Base-by-base conservation (phyloP, 2,329 filamentous ascomycete species). In the Alternaria gaisen region DNA sequence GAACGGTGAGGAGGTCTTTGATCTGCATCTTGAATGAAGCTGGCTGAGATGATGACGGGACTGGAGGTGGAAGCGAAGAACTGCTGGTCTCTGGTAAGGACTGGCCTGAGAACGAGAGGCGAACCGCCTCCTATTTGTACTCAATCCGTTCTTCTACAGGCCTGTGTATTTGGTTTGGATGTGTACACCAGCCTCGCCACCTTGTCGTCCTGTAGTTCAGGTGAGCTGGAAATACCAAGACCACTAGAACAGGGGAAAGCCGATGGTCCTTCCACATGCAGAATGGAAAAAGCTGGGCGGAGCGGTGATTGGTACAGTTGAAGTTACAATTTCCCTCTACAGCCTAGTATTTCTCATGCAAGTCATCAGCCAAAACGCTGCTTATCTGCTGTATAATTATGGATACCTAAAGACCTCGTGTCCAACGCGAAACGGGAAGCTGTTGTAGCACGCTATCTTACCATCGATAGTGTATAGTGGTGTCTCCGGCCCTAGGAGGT, bases 21-120 rank as follows among this genome's bases (percentile, higher is more conserved):
- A 50, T 50, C 46, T 50, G 46, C 46, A 50, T 50, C 46, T 50
- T 50, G 20, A 50, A 50, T 34, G 32, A 50, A 36, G 30, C 20
- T 50, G 30, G 20, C 46, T 34, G 32, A 30, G 36, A 20, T 28
- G 16, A 34, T 34, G 9, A 20, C 22, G 46, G 30, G 46, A 50
- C 46, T 50, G 32, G 11, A 50, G 30, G 30, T 48, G 30, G 46
- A 48, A 48, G 46, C 46, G 32, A 50, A 50, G 38, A 32, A 38
- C 30, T 36, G 30, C 32, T 50, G 46, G 24, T 48, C 46, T 48
- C 30, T 48, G 46, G 9, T 48, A 18, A 36, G 30, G 30, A 50
- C 30, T 50, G 46, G 30, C 46, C 46, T 50, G 9, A 50, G 32
- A 50, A 38, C 12, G 32, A 36, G 30, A 50, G 32, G 32, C 32